These are phyloP conservation scores for Fraxinus quadrangulata DNA, from an alignment of 257 asterid species.

Conservation along the genomic window DNA sequence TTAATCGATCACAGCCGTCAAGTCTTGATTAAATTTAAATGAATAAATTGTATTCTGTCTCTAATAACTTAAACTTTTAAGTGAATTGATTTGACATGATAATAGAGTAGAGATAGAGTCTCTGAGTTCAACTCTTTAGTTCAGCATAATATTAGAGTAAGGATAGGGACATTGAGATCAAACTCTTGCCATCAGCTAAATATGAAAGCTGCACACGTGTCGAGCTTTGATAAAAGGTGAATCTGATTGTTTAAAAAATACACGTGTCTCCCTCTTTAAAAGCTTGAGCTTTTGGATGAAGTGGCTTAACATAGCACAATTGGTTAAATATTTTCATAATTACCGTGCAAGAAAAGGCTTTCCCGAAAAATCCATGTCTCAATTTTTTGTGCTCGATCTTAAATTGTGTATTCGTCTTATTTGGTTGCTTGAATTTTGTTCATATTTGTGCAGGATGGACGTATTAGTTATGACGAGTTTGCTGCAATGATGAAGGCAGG, in stretches of 20 bases:
- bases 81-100: background rate
- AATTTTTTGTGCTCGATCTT: background rate
- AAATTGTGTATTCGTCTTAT: background rate
- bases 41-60: too few species aligned
- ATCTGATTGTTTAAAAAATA: too few species aligned
- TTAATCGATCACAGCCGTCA: background rate
- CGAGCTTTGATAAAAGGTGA: background rate
- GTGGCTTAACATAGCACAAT: too few species aligned
- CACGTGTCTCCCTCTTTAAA: background rate
- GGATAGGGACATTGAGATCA: too few species aligned
- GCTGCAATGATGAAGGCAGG: conserved; percentile 69
- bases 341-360: too few species aligned
- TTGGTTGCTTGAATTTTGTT: background rate
- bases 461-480: conserved; percentile 62
- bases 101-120: background rate
- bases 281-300: background rate
- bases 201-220: background rate
- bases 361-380: too few species aligned
- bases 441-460: conserved; percentile 57
- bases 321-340: too few species aligned
- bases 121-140: background rate
- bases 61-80: too few species aligned
- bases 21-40: background rate
- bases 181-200: too few species aligned
- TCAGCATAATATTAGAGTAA: too few species aligned